Conservation (phyloP, 139 green algal species). For the Pseudopediastrum boryanum region DNA sequence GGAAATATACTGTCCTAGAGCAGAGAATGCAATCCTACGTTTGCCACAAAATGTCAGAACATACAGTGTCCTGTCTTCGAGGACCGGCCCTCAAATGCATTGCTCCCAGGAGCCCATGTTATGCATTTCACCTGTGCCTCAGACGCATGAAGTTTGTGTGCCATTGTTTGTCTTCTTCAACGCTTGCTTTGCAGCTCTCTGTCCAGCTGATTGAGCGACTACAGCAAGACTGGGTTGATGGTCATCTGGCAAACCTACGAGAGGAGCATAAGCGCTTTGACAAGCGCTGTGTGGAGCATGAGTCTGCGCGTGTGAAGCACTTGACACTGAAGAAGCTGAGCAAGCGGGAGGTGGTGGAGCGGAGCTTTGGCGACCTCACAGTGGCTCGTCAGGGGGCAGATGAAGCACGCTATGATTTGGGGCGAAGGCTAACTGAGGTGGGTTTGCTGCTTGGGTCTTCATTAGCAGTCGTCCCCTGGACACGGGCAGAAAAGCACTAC, state of each 20-base stretch:
- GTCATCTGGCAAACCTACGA: constrained; percentile 12
- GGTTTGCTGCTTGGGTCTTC: no score
- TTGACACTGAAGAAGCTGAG: constrained; percentile 60
- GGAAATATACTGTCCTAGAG: no score
- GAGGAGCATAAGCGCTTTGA: constrained; percentile 20
- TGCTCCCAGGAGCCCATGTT: no score
- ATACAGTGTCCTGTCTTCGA: no score
- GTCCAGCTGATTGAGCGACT: constrained; percentile 61
- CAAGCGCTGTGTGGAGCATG: constrained; percentile 21
- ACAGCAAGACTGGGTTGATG: constrained; percentile 52
- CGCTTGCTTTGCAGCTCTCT: constrained; percentile 28
- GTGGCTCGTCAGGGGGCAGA: constrained; percentile 54
- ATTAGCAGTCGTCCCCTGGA: no score
- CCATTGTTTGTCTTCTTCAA: no score
- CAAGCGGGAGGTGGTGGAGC: constrained; percentile 41
- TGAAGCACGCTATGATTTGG: constrained; percentile 64
- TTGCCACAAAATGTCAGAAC: no score
- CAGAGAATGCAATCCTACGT: no score
- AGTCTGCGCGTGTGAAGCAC: constrained; percentile 46
- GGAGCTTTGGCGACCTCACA: constrained; percentile 38
- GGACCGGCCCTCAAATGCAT: no score
- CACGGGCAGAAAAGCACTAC: no score
- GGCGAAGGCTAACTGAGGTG: constrained; percentile 54
- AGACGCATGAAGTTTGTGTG: no score
- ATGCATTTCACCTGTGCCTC: no score